Evolutionary conservation across 2,329 filamentous ascomycete genomes (phyloP), one percentile per base, ranked within the genome.

Genomic region (Aspergillus sergii): DNA sequence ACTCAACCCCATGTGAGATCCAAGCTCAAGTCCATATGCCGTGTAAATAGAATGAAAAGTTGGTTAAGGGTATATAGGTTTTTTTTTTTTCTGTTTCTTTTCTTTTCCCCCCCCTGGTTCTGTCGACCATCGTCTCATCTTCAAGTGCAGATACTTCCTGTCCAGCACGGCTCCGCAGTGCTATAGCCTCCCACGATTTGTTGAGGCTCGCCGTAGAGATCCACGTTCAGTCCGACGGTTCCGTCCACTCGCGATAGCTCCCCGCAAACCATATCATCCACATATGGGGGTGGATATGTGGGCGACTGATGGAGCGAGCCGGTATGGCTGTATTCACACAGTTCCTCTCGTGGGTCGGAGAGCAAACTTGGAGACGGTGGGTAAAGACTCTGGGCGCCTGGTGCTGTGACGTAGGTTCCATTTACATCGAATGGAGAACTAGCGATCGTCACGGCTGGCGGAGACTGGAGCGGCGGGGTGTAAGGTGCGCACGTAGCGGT

Each of bases 401-500:
- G 72, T 26, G 75, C 76, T 36, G 75, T 76, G 58, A 73, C 72
- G 59, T 74, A 78, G 23, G 71, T 69, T 45, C 68, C 71, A 58
- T 71, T 66, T 56, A 78, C 60, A 19, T 77, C 72, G 63, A 78
- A 79, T 16, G 79, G 73, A 23, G 78, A 78, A 62, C 70, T 73
- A 19, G 76, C 74, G 21, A 79, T 72, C 23, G 73, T 75, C 30
- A 78, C 74, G 26, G 75, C 73, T 6, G 77, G 75, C 11, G 78
- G 78, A 23, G 78, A 79, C 36, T 80, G 77, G 23, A 78, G 72
- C 8, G 78, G 77, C 7, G 79, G 80, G 10, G 79, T 78, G 61
- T 80, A 81, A 45, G 77, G 72, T 4, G 76, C 71, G 43, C 76
- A 78, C 28, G 76, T 73, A 23, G 78, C 71, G 10, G 73, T 75